Conservation (phyloP, 2,329 filamentous ascomycete genomes). For the Cercospora canescens region DNA sequence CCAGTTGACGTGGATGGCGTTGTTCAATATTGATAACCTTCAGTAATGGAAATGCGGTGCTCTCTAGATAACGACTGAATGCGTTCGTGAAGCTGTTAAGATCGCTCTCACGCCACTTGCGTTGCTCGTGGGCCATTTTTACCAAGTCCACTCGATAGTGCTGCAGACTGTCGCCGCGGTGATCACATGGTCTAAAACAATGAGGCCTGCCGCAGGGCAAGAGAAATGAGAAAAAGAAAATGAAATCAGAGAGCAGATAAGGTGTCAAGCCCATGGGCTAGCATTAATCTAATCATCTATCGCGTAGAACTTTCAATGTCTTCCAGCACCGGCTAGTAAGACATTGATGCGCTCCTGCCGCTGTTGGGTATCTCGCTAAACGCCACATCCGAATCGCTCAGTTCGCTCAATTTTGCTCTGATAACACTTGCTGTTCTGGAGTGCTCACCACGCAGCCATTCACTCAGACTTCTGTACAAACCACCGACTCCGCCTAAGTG, state of each 20-base stretch:
- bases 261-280: neutral
- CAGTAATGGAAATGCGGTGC: no score
- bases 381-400: neutral
- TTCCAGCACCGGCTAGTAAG: neutral
- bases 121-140: no score
- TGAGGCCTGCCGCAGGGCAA: no score
- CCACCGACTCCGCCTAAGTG: neutral
- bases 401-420: neutral
- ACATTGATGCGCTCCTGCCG: neutral
- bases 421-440: neutral
- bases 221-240: no score
- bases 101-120: no score
- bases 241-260: neutral
- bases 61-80: no score
- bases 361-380: neutral
- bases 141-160: no score
- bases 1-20: neutral
- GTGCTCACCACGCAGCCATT: neutral
- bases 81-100: no score
- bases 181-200: no score
- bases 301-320: neutral
- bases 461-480: neutral
- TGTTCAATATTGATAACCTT: slow-evolving; percentile 6
- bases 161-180: no score
- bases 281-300: neutral